Base-by-base conservation (phyloP, 345 rosid species). In the Salix dunnii region DNA sequence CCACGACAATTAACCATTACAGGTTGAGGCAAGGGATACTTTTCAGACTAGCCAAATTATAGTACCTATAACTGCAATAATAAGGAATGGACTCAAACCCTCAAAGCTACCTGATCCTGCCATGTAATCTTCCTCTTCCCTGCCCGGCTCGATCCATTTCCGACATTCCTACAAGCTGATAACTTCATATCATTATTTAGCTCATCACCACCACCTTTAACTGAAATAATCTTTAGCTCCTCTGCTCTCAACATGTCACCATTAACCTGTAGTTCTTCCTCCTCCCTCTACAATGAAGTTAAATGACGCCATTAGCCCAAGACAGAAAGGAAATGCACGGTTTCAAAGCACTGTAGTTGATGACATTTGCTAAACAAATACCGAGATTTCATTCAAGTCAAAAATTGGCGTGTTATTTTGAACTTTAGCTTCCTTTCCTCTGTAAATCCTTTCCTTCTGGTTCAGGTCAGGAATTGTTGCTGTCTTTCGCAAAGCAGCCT, bases 101-200 rank as follows among this genome's bases (percentile, higher is more conserved):
- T 90, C 79, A 93, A 85, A 53, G 92, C 98, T 84, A 93, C 89
- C 75, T 88, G 94, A 80, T 96, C 98, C 83, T 93, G 97, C 99
- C 99, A 96, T 71, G 97, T 53, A 70, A 96, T 93, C 93, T 86
- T 96, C 87, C 97, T 87, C 91, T 96, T 96, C 81, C 91, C 96
- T 0, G 79, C 74, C 72, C 87, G 82, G 21, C 77, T 84, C 4
- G 90, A 23, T 66, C 90, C 93, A 67, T 85, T 91, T 73, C 87
- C 89, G 2, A 82, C 74, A 35, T 74, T 90, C 86, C 94, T 87
- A 84, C 86, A 91, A 18, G 84, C 86, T 18, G 89, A 87, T 63
- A 90, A 62, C 84, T 86, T 90, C 72, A 87, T 61, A 23, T 85
- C 94, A 25, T 76, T 79, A 38, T 46, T 84, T 71, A 78, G 91